Percentiles rank a stretch among this genome's conserved stretches.
Conservation (phyloP, 2,329 filamentous ascomycete genomes). For the Paecilomyces sp. region DNA sequence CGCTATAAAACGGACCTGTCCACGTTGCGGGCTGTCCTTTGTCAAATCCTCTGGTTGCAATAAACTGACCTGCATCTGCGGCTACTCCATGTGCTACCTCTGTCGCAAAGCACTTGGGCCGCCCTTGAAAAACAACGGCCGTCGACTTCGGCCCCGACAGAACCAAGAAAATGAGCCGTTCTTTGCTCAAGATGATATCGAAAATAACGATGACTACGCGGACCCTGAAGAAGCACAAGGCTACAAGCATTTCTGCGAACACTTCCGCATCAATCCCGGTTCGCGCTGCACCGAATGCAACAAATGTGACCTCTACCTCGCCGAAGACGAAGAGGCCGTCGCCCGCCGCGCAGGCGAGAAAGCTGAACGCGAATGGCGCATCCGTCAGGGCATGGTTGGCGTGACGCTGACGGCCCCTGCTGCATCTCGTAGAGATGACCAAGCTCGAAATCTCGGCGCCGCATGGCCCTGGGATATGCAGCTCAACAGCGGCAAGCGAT, state of each 20-base stretch:
- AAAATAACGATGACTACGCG: slow-evolving; percentile 18
- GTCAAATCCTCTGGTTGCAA: slow-evolving; percentile 94
- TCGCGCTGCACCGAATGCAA: slow-evolving; percentile 70
- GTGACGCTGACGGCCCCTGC: slow-evolving; percentile 20
- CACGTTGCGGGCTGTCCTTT: slow-evolving; percentile 82
- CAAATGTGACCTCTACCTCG: slow-evolving; percentile 65
- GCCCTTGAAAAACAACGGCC: slow-evolving; percentile 9
- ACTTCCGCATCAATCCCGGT: slow-evolving; percentile 78
- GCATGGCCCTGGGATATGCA: slow-evolving; percentile 18
- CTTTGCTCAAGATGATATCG: slow-evolving; percentile 8
- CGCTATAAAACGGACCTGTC: slow-evolving; percentile 91
- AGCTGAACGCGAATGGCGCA: slow-evolving; percentile 65
- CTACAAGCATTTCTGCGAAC: slow-evolving; percentile 92
- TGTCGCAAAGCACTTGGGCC: slow-evolving; percentile 63
- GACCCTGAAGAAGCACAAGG: slow-evolving; percentile 54
- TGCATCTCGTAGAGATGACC: background rate
- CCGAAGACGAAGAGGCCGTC: slow-evolving; percentile 66
- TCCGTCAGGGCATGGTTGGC: slow-evolving; percentile 47
- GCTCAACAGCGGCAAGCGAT: slow-evolving; percentile 13
- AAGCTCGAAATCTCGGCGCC: slow-evolving; percentile 4
- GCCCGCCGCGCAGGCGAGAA: slow-evolving; percentile 62
- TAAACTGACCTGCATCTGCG: slow-evolving; percentile 91
- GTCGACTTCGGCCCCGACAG: slow-evolving; percentile 2
- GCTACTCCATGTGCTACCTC: slow-evolving; percentile 97
- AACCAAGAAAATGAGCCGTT: slow-evolving; percentile 13